phyloP scores from a whole-genome alignment of 2,329 filamentous ascomycete genomes.

The Penicillium janthinellum region DNA sequence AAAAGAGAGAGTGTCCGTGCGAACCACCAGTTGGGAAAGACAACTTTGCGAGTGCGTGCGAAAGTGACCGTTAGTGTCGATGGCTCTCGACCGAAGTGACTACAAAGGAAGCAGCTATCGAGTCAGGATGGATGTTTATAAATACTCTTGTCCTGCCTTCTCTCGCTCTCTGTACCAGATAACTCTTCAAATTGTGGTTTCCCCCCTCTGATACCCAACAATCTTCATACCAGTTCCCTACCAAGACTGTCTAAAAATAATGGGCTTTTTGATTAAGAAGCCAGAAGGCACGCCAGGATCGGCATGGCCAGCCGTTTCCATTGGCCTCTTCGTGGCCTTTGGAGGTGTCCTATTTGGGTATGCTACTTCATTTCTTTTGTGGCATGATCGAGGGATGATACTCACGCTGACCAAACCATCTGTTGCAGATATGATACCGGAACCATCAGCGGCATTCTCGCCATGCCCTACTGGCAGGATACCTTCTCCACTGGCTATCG shows the following conservation, averaged over 20 bases:
- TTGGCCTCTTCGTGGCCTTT: slow-evolving; percentile 61
- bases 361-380: not conserved
- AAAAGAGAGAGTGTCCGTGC: no score
- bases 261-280: slow-evolving; percentile 32
- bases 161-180: no score
- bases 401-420: not conserved
- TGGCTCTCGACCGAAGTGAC: no score
- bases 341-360: slow-evolving; percentile 59
- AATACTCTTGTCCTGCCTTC: no score
- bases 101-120: no score
- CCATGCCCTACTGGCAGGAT: slow-evolving; percentile 46
- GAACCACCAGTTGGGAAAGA: no score
- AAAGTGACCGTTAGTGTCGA: no score
- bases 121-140: no score
- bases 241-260: not conserved
- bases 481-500: slow-evolving; percentile 32
- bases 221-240: no score
- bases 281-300: slow-evolving; percentile 47
- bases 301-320: slow-evolving; percentile 52
- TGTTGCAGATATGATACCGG: slow-evolving; percentile 49
- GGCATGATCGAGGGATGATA: not conserved
- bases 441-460: slow-evolving; percentile 55
- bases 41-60: no score
- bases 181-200: no score
- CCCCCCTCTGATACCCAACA: no score